Evolutionary conservation across 805 yeast species (phyloP).

Genomic region (Saturnispora sanitii): DNA sequence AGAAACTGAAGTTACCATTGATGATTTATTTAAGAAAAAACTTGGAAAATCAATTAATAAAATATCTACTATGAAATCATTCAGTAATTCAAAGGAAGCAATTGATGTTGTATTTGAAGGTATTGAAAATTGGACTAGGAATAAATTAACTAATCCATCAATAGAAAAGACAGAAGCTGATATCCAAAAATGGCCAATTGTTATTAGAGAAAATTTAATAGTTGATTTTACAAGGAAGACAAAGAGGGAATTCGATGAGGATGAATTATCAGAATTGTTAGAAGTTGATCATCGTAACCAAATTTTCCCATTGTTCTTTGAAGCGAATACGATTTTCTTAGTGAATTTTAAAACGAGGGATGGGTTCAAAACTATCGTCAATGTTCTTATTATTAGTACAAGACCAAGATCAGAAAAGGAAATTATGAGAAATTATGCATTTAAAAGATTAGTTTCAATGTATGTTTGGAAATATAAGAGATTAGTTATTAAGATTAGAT

Average conservation of each 20-base stretch:
- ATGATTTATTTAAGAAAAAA: slow-evolving; percentile 7
- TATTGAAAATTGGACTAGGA: slow-evolving; percentile 22
- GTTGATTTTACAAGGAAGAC: slow-evolving; percentile 21
- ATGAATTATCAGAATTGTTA: slow-evolving; percentile 20
- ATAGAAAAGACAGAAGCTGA: slow-evolving; percentile 9
- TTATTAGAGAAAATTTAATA: slow-evolving; percentile 22
- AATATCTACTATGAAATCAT: slow-evolving; percentile 9
- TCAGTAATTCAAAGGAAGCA: slow-evolving; percentile 19
- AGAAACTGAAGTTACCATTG: not conserved
- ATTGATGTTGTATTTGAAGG: slow-evolving; percentile 25
- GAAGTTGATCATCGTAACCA: slow-evolving; percentile 22
- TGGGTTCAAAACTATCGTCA: slow-evolving; percentile 12
- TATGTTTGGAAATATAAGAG: slow-evolving; percentile 24
- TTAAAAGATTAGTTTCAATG: slow-evolving; percentile 24
- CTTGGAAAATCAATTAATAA: slow-evolving; percentile 9
- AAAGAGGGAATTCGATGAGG: slow-evolving; percentile 25
- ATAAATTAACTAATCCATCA: slow-evolving; percentile 11
- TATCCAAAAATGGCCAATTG: slow-evolving; percentile 16
- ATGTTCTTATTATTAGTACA: slow-evolving; percentile 21
- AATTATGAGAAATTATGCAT: slow-evolving; percentile 20
- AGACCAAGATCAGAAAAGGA: slow-evolving; percentile 21
- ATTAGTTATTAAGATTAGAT: slow-evolving; percentile 19
- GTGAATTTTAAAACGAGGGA: slow-evolving; percentile 21
- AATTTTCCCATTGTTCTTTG: slow-evolving; percentile 25
- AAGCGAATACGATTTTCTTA: slow-evolving; percentile 23